Percentiles rank a stretch among this genome's conserved stretches.
These are phyloP conservation scores for Spathaspora arborariae DNA, from an alignment of 805 yeast genomes.

Conservation along the genomic window DNA sequence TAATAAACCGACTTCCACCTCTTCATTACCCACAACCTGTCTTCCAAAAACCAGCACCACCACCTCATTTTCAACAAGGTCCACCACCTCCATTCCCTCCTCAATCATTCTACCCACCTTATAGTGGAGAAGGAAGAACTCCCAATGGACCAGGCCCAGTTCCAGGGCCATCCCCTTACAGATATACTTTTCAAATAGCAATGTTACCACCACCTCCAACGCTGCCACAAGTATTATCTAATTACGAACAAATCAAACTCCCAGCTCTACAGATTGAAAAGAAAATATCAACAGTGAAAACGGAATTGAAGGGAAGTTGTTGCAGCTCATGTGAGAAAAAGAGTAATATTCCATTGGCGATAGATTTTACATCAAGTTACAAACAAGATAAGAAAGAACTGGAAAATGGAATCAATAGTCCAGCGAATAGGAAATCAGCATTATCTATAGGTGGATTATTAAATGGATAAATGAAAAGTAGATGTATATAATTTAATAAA, in stretches of 20 bases:
- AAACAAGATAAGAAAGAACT: not conserved
- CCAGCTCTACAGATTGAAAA: constrained; percentile 4
- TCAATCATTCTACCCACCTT: constrained; percentile 24
- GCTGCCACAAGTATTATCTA: not conserved
- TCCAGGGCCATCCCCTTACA: constrained; percentile 34
- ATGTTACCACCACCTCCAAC: constrained; percentile 5
- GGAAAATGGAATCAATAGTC: not conserved
- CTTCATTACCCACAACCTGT: not conserved
- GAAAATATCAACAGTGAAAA: not conserved
- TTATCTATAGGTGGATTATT: constrained; percentile 41
- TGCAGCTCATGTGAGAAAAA: constrained; percentile 4
- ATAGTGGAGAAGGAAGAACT: constrained; percentile 29
- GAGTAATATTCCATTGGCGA: constrained; percentile 18
- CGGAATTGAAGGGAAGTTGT: not conserved
- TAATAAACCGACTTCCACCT: constrained; percentile 1
- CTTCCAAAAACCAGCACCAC: constrained; percentile 1
- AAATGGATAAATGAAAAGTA: constrained; percentile 16
- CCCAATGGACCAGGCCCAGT: constrained; percentile 43
- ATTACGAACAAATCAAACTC: constrained; percentile 1
- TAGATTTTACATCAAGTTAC: constrained; percentile 24
- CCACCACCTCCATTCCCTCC: constrained; percentile 2
- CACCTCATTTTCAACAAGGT: constrained; percentile 4
- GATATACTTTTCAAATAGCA: constrained; percentile 5
- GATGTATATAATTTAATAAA: not conserved
- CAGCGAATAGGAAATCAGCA: constrained; percentile 13